Base-by-base conservation (phyloP, 2,329 filamentous ascomycete species). In the Penicillium brevicompactum region DNA sequence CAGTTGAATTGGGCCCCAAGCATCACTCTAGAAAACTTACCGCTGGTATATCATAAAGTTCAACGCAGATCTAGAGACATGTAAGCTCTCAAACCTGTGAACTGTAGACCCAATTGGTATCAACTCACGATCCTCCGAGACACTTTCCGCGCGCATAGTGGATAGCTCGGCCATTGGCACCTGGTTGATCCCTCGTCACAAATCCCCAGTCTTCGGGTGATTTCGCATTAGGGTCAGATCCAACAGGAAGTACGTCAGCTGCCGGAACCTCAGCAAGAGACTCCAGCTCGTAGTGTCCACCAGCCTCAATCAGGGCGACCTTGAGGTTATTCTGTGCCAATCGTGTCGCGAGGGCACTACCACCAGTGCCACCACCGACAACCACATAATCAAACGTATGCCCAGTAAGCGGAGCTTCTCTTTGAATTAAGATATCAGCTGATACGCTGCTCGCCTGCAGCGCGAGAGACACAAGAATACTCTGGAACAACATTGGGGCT, bases 41-140 rank as follows among this genome's bases (percentile, higher is more conserved):
- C 65, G 60, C 53, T 71, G 69, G 47, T 71, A 71, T n/a, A 62
- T 55, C 65, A 69, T 67, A 8, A 57, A 66, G 45, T 71, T 71
- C 38, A 66, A 46, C 3, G 68, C 66, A 3, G 67, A 70, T 2
- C 67, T 65, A 31, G 4, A 21, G 2, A 34, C 3, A 7, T 18
- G 24, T 51, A 2, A 46, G 24, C 7, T 46, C 4, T 8, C 5
- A 27, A 8, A 27, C 8, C 24, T 6, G 5, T 5, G 11, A 21
- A 14, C 14, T n/a, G 2, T 37, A 9, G 4, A 32, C 5, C 8
- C 9, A 5, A 7, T n/a, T 11, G 1, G 8, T 22, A 14, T 31
- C 8, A 7, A 57, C 64, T 46, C 53, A 63, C 58, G 66, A 68
- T 51, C 67, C 67, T 11, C 67, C 67, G 2, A 70, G 51, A 32